Percentiles rank a stretch among this genome's conserved stretches.
These are phyloP conservation scores for Knoxia roxburghii DNA, from an alignment of 257 asterid species.

Conservation along the genomic window DNA sequence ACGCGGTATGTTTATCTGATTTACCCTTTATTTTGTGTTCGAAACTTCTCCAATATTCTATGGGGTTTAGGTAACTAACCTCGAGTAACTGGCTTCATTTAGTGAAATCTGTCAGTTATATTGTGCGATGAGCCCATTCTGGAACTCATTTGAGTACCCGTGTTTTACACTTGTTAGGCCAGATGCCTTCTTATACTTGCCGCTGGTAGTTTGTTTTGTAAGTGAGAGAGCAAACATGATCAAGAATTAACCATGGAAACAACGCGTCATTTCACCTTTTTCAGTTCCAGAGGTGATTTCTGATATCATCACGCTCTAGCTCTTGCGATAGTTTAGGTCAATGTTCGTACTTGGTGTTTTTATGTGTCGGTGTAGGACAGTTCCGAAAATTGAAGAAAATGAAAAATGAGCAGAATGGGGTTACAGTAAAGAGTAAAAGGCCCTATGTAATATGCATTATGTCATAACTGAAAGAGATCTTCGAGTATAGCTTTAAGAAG, in stretches of 20 bases:
- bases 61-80: background rate
- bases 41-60: background rate
- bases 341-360: background rate
- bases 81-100: background rate
- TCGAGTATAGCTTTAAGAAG: background rate
- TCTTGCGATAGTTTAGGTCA: background rate
- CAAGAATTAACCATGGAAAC: background rate
- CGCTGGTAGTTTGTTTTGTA: background rate
- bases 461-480: background rate
- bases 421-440: background rate
- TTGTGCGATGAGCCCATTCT: background rate
- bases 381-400: background rate
- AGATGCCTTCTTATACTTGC: too few relatives aligned
- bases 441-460: background rate
- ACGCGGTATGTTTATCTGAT: conserved; percentile 52
- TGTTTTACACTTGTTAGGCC: background rate
- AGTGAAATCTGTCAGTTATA: background rate
- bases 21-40: background rate
- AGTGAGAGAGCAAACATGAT: background rate
- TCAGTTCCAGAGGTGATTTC: background rate
- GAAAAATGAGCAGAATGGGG: background rate
- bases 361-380: background rate
- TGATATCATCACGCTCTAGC: background rate
- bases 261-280: background rate
- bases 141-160: background rate